Evolutionary conservation across 1,284 basidiomycete genomes (phyloP), one percentile per base, ranked within the genome.

Genomic region (Schizopora paradoxa): DNA sequence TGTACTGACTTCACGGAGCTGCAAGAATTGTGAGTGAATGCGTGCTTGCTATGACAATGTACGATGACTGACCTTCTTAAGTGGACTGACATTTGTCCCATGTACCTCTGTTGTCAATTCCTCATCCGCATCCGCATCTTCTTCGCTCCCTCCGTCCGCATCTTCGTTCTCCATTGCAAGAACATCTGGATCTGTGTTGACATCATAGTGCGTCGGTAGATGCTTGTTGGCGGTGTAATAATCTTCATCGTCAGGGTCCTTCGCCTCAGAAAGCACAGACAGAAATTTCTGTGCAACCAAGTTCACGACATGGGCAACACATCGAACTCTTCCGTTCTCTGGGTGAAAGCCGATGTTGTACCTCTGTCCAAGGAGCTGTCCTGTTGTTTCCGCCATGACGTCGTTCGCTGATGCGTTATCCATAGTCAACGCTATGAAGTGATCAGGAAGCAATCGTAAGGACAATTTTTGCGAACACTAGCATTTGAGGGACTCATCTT

Each of bases 241-340:
- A 48, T 66, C 63, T 6, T 44, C 33, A 0, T 45, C 34, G 6
- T 59, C 57, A 0, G 60, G 61, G 43, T 63, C 58, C 3, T 61
- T 61, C 5, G 56, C 63, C 39, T 67, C 60, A 8, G 54, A 51
- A 4, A 66, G 51, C 0, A 21, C 51, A 16, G 45, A 40, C 1
- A 67, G 54, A 10, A 68, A 52, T 11, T 58, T 54, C 51, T 69
- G 65, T 10, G 66, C 65, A n/a, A 67, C 58, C 31, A 68, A 57
- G 45, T 66, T 67, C 13, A 67, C 55, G 14, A 67, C 59, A 48
- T 67, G 66, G 2, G 54, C 45, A 6, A 56, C 1, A 53, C 56
- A 56, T 5, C 45, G 53, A 6, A 58, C 55, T 16, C 48, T 52
- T 7, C 23, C 41, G 28, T 55, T 55, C 10, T 52, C 49, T 4